A percentile compares a stretch with the other conserved stretches of the same genome.
Conservation (phyloP, 208 protist species). For the Porcisia hertigi region DNA sequence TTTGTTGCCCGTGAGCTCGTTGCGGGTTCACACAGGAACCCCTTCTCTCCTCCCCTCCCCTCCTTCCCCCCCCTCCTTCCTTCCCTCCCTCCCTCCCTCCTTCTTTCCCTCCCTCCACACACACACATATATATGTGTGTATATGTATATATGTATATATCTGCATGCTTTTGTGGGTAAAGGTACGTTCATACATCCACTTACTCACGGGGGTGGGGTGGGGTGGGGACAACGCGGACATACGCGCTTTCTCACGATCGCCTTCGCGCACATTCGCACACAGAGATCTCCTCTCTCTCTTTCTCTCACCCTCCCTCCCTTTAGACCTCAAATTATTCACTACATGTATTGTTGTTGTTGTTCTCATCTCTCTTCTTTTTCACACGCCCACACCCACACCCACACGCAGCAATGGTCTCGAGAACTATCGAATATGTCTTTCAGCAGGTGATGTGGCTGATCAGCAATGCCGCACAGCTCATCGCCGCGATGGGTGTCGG, state of each 20-base stretch:
- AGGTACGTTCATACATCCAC: too few relatives aligned
- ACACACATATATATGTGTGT: neutral
- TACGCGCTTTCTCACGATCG: too few relatives aligned
- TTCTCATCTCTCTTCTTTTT: constrained; percentile 1
- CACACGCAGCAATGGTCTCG: constrained; percentile 10
- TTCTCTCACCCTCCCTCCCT: too few relatives aligned
- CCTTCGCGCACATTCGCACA: too few relatives aligned
- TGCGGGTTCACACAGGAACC: neutral
- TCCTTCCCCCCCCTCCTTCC: neutral
- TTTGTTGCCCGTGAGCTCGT: too few relatives aligned
- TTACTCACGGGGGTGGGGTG: too few relatives aligned
- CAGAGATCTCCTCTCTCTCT: too few relatives aligned
- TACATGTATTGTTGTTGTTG: neutral
- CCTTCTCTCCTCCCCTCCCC: neutral
- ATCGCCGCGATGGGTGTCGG: constrained; percentile 80
- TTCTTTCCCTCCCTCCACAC: neutral
- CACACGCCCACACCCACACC: neutral
- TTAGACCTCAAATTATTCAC: too few relatives aligned
- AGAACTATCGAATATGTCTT: constrained; percentile 51
- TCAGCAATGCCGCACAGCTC: constrained; percentile 46
- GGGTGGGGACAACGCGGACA: too few relatives aligned
- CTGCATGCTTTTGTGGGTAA: too few relatives aligned
- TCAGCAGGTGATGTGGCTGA: constrained; percentile 71
- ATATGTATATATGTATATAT: too few relatives aligned
- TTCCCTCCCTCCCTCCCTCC: neutral